Evolutionary conservation across 352 stramenopile species (phyloP).

Genomic region (Globisporangium rhizosaccharum): DNA sequence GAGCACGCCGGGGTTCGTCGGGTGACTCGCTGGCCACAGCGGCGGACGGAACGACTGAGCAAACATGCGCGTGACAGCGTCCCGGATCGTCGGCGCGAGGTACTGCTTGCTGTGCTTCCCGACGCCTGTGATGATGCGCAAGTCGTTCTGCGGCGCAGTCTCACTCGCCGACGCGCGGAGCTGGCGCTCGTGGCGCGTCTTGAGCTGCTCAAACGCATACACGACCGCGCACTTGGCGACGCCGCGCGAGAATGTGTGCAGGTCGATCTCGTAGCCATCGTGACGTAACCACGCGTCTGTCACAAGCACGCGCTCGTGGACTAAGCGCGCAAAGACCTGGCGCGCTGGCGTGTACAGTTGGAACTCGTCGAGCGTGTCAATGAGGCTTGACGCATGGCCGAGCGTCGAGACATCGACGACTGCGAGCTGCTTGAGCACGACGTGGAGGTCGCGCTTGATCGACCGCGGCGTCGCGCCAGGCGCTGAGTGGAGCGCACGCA

Average conservation of each 20-base stretch:
- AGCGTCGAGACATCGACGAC: constrained; percentile 35
- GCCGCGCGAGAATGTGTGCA: constrained; percentile 63
- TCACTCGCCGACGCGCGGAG: constrained; percentile 18
- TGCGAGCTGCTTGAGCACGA: constrained; percentile 43
- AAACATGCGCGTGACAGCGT: constrained; percentile 49
- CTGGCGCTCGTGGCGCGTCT: constrained; percentile 18
- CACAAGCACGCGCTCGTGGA: constrained; percentile 33
- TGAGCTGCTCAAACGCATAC: constrained; percentile 48
- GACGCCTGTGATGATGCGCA: constrained; percentile 73
- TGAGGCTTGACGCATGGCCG: constrained; percentile 43
- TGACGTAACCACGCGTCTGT: constrained; percentile 41
- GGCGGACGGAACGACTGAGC: constrained; percentile 38
- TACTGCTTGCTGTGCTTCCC: constrained; percentile 55
- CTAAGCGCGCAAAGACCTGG: constrained; percentile 40
- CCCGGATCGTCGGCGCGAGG: constrained; percentile 50
- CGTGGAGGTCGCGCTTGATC: constrained; percentile 34
- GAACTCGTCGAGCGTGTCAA: constrained; percentile 56
- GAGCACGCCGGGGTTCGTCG: constrained; percentile 54
- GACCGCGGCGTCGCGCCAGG: neutral
- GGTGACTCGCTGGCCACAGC: constrained; percentile 44
- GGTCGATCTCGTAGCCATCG: constrained; percentile 59
- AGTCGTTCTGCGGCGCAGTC: constrained; percentile 21
- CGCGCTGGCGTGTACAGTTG: constrained; percentile 40
- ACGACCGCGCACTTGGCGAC: constrained; percentile 70
- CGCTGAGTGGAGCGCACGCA: constrained; percentile 36